Conservation (phyloP, 2,329 filamentous ascomycete species). For the Exophiala viscosa region DNA sequence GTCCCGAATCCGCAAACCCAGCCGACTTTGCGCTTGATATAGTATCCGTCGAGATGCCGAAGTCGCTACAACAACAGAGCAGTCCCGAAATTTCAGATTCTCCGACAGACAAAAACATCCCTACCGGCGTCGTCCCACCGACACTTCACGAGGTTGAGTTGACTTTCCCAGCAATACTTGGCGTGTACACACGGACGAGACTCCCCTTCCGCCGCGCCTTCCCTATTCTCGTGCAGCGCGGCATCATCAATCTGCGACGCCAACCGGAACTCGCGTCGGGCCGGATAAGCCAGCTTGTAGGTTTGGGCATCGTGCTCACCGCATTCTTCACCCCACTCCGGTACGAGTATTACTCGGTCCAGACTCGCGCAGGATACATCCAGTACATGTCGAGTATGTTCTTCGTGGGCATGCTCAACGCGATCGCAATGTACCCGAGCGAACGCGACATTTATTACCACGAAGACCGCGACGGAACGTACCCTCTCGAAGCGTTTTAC, state of each 20-base stretch:
- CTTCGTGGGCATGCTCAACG: conserved; percentile 75
- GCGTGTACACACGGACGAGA: conserved; percentile 61
- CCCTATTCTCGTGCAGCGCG: conserved; percentile 64
- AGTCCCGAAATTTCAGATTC: not conserved
- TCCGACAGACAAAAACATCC: not conserved
- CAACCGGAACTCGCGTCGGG: conserved; percentile 63
- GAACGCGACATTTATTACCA: conserved; percentile 74
- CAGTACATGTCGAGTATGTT: conserved; percentile 68
- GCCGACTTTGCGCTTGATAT: conserved; percentile 79
- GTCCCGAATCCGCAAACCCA: conserved; percentile 71
- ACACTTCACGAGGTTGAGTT: conserved; percentile 4
- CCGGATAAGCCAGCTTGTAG: conserved; percentile 64
- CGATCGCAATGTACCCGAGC: conserved; percentile 68
- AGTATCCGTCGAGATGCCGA: conserved; percentile 49
- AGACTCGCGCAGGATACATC: conserved; percentile 70
- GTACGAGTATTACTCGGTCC: conserved; percentile 65
- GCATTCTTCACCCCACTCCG: conserved; percentile 70
- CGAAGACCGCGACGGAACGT: conserved; percentile 70
- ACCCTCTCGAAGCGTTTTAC: conserved; percentile 68
- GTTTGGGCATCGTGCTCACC: conserved; percentile 59
- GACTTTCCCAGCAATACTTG: conserved; percentile 61
- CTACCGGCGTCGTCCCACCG: not conserved
- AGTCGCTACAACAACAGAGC: conserved; percentile 42
- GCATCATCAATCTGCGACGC: conserved; percentile 64
- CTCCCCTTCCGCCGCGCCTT: conserved; percentile 61